Conservation (phyloP, 2,329 filamentous ascomycete genomes). For the Aspergillus pseudoviridinutans region DNA sequence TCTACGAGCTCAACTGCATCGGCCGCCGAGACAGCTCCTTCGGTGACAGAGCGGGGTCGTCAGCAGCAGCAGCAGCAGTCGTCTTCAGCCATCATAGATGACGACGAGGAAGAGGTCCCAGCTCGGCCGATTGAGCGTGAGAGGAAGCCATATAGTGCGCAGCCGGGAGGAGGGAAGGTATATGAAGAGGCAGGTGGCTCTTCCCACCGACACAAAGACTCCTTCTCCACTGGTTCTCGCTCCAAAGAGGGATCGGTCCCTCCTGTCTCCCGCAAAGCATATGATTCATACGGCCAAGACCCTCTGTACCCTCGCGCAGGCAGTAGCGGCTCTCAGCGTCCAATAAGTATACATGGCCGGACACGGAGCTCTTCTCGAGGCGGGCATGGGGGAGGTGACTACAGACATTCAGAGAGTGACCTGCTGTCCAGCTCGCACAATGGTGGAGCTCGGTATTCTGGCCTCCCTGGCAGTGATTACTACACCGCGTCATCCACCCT, state of each 20-base stretch:
- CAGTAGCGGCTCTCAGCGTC: conserved; percentile 13
- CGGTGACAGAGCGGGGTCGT: conserved; percentile 35
- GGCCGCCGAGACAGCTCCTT: conserved; percentile 20
- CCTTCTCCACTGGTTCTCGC: conserved; percentile 36
- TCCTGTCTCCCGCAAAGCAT: conserved; percentile 60
- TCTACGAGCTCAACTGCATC: conserved; percentile 16
- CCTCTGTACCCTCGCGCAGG: conserved; percentile 20
- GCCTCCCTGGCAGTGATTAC: conserved; percentile 19
- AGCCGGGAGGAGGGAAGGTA: conserved; percentile 56
- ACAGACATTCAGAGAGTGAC: conserved; percentile 36
- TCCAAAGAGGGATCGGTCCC: conserved; percentile 54
- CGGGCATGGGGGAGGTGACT: conserved; percentile 20
- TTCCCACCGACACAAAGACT: conserved; percentile 19
- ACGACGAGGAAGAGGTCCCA: conserved; percentile 38
- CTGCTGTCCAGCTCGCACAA: conserved; percentile 20
- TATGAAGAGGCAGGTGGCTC: conserved; percentile 41
- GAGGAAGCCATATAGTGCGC: conserved; percentile 60
- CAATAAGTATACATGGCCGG: conserved; percentile 11
- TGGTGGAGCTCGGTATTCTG: conserved; percentile 16
- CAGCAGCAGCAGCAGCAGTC: conserved; percentile 36
- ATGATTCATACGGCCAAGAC: conserved; percentile 43
- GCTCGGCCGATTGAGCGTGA: conserved; percentile 60
- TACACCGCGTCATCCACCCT: conserved; percentile 22
- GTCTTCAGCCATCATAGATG: conserved; percentile 34
- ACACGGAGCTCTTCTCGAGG: conserved; percentile 33